These are phyloP conservation scores for Platanthera guangdongensis DNA, from an alignment of 106 monocot genomes.

Conservation along the genomic window DNA sequence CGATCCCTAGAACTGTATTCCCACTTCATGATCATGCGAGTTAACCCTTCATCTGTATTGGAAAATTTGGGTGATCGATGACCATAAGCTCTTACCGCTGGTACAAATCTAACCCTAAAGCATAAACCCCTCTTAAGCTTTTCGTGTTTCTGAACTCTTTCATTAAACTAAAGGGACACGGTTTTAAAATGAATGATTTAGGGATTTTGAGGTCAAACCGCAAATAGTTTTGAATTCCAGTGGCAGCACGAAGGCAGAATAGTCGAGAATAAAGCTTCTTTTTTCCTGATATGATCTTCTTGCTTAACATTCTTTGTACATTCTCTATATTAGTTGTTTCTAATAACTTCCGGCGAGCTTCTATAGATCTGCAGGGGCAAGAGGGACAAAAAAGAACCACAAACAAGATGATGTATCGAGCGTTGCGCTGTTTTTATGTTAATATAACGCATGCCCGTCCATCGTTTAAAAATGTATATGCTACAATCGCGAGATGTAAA, in stretches of 20 bases:
- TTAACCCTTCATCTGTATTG: not conserved
- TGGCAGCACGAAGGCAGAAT: not conserved
- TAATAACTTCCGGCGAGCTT: not conserved
- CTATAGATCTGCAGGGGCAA: not conserved
- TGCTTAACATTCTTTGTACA: not conserved
- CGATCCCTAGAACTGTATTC: constrained; percentile 5
- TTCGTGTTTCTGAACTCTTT: not conserved
- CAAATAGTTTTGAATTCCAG: not conserved
- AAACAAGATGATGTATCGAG: not conserved
- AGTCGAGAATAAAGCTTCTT: not conserved
- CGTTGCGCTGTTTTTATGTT: not conserved
- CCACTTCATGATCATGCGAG: not conserved
- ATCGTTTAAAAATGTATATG: constrained; percentile 1
- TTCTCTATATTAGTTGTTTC: not conserved
- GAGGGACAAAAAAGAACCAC: not conserved
- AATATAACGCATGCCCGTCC: not conserved
- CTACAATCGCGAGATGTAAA: not conserved
- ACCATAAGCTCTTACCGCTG: not conserved
- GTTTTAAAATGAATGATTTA: not conserved
- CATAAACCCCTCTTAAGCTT: not conserved
- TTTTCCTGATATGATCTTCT: not conserved
- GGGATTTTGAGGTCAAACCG: not conserved
- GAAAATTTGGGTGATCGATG: not conserved
- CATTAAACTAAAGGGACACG: not conserved
- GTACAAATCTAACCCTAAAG: not conserved